phyloP scores from a whole-genome alignment of 306 rosid species.

The Parietaria judaica region DNA sequence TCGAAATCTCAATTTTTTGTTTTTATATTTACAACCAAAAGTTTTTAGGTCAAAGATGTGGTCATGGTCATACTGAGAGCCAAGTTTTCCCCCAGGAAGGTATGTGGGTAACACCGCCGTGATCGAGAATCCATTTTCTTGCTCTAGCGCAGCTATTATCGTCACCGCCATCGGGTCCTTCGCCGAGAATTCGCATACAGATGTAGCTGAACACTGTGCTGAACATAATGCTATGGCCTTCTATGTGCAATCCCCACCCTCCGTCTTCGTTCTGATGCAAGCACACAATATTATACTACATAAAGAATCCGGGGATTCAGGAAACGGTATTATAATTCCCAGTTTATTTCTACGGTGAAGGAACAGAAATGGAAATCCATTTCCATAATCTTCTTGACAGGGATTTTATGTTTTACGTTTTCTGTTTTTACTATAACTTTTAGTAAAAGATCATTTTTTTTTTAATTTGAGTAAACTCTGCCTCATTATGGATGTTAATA shows the following conservation, averaged over 20 bases:
- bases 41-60: no score
- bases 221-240: slow-evolving; percentile 26
- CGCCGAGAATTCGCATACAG: slow-evolving; percentile 15
- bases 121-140: slow-evolving; percentile 21
- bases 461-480: no score
- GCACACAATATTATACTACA: background rate
- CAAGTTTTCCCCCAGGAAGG: slow-evolving; percentile 16
- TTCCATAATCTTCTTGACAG: no score
- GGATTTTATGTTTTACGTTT: no score
- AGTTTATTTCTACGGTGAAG: background rate
- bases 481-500: no score
- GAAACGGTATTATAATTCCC: background rate
- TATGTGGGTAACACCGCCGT: slow-evolving; percentile 21
- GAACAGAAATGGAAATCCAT: background rate
- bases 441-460: no score
- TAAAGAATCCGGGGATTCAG: background rate
- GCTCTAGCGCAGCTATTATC: background rate
- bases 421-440: no score
- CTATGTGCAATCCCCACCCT: slow-evolving; percentile 31
- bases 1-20: no score
- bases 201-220: slow-evolving; percentile 18
- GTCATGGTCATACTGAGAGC: slow-evolving; percentile 4
- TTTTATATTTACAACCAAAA: no score
- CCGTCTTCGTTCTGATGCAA: slow-evolving; percentile 23
- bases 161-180: slow-evolving; percentile 3